phyloP scores from a whole-genome alignment of 148 eudicot genomes.

The Heliamphora exappendiculata region DNA sequence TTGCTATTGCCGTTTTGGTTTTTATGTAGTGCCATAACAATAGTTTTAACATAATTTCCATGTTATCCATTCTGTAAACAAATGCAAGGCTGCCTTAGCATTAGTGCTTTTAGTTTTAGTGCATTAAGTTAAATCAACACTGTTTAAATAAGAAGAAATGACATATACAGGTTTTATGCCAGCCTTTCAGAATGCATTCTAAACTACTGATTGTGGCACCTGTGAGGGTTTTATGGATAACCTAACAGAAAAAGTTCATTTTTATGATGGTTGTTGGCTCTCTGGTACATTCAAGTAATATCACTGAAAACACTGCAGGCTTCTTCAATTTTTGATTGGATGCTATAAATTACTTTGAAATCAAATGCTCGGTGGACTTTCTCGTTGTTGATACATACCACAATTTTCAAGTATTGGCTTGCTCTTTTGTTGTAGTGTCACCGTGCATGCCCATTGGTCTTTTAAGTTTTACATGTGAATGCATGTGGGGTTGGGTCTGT shows the following conservation, averaged over 20 bases:
- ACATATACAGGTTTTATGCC: not conserved
- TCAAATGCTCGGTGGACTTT: not conserved
- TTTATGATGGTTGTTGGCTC: not conserved
- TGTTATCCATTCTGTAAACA: not conserved
- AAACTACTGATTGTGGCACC: not conserved
- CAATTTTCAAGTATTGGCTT: not conserved
- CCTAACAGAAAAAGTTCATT: not conserved
- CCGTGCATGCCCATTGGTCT: not conserved
- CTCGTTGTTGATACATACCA: not conserved
- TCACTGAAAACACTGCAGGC: not conserved
- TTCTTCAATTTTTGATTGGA: not conserved
- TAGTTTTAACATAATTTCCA: not conserved
- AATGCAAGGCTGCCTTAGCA: not conserved
- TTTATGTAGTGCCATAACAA: not conserved
- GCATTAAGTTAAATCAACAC: not conserved
- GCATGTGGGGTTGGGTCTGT: not conserved
- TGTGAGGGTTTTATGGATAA: not conserved
- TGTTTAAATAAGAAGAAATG: conserved; percentile 5
- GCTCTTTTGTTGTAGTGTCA: not conserved
- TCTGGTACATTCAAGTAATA: not conserved
- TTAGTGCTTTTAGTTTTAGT: not conserved
- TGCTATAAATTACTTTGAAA: not conserved
- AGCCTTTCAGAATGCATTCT: not conserved
- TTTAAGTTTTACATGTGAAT: not conserved
- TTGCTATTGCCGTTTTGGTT: not conserved